These are phyloP conservation scores for Ramalina intermedia DNA, from an alignment of 495 filamentous ascomycete genomes.

Conservation along the genomic window DNA sequence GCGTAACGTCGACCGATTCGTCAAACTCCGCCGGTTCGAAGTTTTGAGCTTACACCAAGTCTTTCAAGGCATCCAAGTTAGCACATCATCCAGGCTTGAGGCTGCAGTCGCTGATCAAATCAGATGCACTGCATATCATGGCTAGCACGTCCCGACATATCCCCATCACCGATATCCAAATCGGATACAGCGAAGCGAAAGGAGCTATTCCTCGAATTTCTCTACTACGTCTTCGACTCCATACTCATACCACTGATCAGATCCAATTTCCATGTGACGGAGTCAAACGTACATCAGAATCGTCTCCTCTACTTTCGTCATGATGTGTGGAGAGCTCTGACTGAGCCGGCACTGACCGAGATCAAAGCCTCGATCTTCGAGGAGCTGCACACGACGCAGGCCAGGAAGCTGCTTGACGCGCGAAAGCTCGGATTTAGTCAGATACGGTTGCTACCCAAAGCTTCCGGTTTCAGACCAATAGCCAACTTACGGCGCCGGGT, in stretches of 20 bases:
- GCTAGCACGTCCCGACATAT: constrained; percentile 41
- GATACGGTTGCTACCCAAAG: constrained; percentile 69
- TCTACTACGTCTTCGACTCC: constrained; percentile 89
- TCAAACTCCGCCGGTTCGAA: constrained; percentile 68
- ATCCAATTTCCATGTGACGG: constrained; percentile 84
- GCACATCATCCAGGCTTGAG: background rate
- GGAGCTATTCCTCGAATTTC: constrained; percentile 67
- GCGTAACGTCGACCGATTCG: constrained; percentile 57
- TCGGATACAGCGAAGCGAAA: constrained; percentile 63
- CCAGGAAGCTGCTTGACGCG: constrained; percentile 40
- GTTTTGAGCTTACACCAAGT: constrained; percentile 66
- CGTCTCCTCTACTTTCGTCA: constrained; percentile 89
- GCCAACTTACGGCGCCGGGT: constrained; percentile 63
- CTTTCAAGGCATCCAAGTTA: constrained; percentile 61
- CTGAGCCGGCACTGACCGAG: constrained; percentile 51
- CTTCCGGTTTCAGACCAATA: constrained; percentile 58
- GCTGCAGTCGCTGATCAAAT: background rate
- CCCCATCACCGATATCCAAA: constrained; percentile 40
- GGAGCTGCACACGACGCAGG: constrained; percentile 48
- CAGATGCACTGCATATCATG: constrained; percentile 56
- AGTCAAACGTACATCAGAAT: constrained; percentile 67
- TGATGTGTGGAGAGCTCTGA: constrained; percentile 70
- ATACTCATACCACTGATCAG: constrained; percentile 78
- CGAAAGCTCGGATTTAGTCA: constrained; percentile 61
- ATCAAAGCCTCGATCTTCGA: constrained; percentile 69